These are phyloP conservation scores for Heterobasidion occidentale DNA, from an alignment of 1,284 basidiomycete genomes.

Conservation along the genomic window DNA sequence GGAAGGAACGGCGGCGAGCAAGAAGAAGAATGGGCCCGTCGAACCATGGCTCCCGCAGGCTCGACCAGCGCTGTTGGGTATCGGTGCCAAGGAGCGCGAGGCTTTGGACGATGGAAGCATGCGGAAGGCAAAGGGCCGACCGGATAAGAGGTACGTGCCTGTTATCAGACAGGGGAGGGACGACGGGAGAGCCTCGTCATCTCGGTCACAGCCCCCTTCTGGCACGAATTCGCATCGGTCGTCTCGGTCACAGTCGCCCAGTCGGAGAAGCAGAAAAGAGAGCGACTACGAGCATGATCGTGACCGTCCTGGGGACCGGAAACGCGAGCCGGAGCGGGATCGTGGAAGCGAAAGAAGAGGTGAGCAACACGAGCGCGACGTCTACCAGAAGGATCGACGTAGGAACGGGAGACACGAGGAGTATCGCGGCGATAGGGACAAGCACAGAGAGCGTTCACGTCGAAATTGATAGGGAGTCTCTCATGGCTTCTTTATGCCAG, in stretches of 20 bases:
- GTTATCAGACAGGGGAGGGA: constrained; percentile 51
- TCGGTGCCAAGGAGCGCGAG: constrained; percentile 84
- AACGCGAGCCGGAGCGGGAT: constrained; percentile 1
- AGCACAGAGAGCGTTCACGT: constrained; percentile 4
- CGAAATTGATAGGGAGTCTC: no score
- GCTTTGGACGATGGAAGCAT: constrained; percentile 55
- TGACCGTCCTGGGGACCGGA: background rate
- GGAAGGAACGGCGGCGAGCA: constrained; percentile 67
- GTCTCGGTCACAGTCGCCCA: constrained; percentile 1
- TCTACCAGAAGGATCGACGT: background rate
- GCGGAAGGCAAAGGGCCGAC: constrained; percentile 35
- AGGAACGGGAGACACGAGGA: constrained; percentile 2
- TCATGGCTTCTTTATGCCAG: no score
- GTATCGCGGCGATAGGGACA: constrained; percentile 2
- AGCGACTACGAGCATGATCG: background rate
- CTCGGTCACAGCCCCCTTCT: constrained; percentile 5
- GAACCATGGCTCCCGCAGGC: constrained; percentile 78
- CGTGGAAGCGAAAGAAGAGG: constrained; percentile 1
- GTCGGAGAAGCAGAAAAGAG: background rate
- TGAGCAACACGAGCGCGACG: background rate
- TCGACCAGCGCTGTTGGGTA: constrained; percentile 79
- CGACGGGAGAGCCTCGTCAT: constrained; percentile 4
- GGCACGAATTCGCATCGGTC: constrained; percentile 1
- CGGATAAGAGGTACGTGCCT: constrained; percentile 71
- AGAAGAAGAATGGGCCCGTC: constrained; percentile 32